phyloP scores from a whole-genome alignment of 768 basidiomycete species.

The Tricholoma terreum region DNA sequence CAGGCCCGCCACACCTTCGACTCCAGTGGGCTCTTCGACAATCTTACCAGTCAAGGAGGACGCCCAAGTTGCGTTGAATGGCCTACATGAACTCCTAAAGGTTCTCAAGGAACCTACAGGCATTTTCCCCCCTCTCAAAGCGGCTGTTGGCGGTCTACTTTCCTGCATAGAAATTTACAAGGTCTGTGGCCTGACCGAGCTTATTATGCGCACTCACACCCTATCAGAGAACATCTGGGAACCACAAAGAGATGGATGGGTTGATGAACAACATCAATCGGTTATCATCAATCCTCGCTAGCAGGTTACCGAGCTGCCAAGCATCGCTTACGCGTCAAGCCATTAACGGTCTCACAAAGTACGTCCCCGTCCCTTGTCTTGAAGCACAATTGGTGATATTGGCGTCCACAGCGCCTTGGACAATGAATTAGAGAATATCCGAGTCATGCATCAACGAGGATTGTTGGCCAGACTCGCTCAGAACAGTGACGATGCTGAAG shows the following conservation, averaged over 20 bases:
- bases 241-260: not conserved
- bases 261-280: no score
- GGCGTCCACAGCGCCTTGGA: not conserved
- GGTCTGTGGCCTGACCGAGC: no score
- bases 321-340: no score
- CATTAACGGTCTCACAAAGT: no score
- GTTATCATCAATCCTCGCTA: no score
- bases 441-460: not conserved
- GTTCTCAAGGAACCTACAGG: not conserved
- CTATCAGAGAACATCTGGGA: not conserved
- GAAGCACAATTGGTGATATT: not conserved
- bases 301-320: no score
- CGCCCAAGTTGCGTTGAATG: not conserved
- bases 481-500: no score
- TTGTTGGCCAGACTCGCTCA: not conserved
- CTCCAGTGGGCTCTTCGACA: no score
- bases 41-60: no score
- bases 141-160: not conserved
- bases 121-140: not conserved
- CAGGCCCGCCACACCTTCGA: no score
- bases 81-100: not conserved
- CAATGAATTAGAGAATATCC: not conserved
- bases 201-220: not conserved
- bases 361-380: not conserved
- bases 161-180: no score